Evolutionary conservation across 495 filamentous ascomycete species (phyloP).

Genomic region (Hamigera avellanea): DNA sequence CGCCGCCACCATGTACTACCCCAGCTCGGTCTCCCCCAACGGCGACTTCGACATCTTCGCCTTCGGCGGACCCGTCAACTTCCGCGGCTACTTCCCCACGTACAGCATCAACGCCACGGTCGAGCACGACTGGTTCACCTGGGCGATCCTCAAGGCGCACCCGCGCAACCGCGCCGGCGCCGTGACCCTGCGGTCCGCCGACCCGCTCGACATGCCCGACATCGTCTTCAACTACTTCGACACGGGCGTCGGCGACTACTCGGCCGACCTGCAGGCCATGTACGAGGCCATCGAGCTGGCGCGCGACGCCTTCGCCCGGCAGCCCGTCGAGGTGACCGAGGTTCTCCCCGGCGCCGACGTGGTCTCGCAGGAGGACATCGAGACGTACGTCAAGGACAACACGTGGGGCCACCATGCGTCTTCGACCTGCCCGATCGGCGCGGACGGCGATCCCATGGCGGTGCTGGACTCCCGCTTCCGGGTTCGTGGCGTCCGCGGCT

Average conservation of each 20-base stretch:
- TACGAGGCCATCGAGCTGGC: constrained; percentile 34
- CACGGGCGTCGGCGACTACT: constrained; percentile 19
- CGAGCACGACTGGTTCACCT: no score
- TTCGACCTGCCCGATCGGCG: constrained; percentile 46
- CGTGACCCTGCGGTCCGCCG: constrained; percentile 33
- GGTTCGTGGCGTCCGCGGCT: constrained; percentile 41
- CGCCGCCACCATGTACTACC: no score
- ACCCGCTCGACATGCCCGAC: constrained; percentile 42
- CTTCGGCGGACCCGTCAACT: no score
- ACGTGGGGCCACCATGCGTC: constrained; percentile 52
- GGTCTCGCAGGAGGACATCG: constrained; percentile 22
- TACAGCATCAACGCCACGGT: no score
- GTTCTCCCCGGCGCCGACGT: constrained; percentile 35
- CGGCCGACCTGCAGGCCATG: constrained; percentile 33
- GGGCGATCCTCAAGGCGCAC: constrained; percentile 39
- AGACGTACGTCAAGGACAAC: constrained; percentile 36
- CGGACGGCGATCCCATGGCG: constrained; percentile 40
- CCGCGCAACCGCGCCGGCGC: constrained; percentile 41
- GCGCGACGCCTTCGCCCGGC: constrained; percentile 26
- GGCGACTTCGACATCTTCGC: no score
- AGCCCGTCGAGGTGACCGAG: constrained; percentile 28
- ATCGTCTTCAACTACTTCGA: constrained; percentile 49
- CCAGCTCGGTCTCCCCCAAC: no score
- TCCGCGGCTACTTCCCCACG: no score
- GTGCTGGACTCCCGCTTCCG: constrained; percentile 47